Base-by-base conservation (phyloP, 768 basidiomycete species). In the Mycena leptocephala region DNA sequence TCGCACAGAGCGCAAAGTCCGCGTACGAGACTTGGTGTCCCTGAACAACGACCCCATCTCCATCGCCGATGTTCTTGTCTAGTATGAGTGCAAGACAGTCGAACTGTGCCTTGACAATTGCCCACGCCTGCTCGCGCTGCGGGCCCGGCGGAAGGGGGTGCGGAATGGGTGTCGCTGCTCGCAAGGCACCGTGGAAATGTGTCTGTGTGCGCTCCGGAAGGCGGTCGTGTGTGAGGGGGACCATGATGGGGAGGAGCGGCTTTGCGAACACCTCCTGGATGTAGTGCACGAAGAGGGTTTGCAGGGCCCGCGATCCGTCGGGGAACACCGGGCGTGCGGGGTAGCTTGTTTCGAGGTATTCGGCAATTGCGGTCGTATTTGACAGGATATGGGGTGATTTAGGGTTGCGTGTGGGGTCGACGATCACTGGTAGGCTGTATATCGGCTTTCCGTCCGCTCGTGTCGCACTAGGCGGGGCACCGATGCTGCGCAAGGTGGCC, bases 271-370 rank as follows among this genome's bases (percentile, higher is more conserved):
- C 61, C 20, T 62, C 61, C 37, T 62, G 89, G 71, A 95, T 86
- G 82, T 92, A 92, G 80, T 94, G 92, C 5, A 93, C 93, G 81
- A 94, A 95, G 35, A 93, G 86, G 13, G 89, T 86, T 72, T 95
- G 93, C 55, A 94, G 82, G 0, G 93, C 93, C 9, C 91, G 89
- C 0, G 93, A 89, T 20, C 93, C 94, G 33, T 92, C 92, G 0
- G 94, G 94, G 76, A 93, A 91, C 7, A 95, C 88, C 1, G 92
- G 92, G 5, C 93, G 91, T 0, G 92, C 92, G 1, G 94, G 93
- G 78, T 93, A 95, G 0, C 89, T 85, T 5, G 86, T 82, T 79
- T 95, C 95, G 41, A 95, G 90, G 80, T 95, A 94, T 77, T 95
- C 93, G 3, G 92, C 91, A 67, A 95, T 95, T 62, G 81, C 84